Percentiles rank a stretch among this genome's conserved stretches.
These are phyloP conservation scores for Hymenoscyphus linearis DNA, from an alignment of 2,329 filamentous ascomycete genomes.

Conservation along the genomic window DNA sequence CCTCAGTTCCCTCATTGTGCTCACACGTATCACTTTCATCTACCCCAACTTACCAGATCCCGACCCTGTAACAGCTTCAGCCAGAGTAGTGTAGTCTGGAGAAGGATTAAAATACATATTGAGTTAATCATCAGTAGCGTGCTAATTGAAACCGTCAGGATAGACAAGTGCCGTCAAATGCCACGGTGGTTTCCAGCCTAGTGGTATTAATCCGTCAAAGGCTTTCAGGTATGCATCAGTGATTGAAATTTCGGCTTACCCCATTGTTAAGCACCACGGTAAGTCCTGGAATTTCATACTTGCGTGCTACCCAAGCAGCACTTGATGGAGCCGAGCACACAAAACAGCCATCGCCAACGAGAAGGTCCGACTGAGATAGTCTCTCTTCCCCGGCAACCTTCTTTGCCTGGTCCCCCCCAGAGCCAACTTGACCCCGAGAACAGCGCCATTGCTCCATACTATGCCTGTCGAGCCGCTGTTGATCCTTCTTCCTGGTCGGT, in stretches of 20 bases:
- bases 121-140: constrained; percentile 48
- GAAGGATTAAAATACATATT: constrained; percentile 57
- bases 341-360: constrained; percentile 58
- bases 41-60: constrained; percentile 1
- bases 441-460: constrained; percentile 55
- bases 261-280: constrained; percentile 38
- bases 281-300: constrained; percentile 51
- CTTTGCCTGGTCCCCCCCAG: constrained; percentile 40
- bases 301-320: constrained; percentile 60
- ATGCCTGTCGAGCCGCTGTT: constrained; percentile 38
- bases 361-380: not conserved
- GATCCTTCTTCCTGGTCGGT: constrained; percentile 63
- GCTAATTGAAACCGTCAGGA: constrained; percentile 32
- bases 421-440: constrained; percentile 68
- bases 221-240: constrained; percentile 17
- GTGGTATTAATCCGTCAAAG: not conserved
- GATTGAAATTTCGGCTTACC: constrained; percentile 52
- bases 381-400: constrained; percentile 29
- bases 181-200: constrained; percentile 59
- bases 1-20: constrained; percentile 4
- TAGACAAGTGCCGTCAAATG: constrained; percentile 56
- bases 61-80: constrained; percentile 3
- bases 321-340: constrained; percentile 56
- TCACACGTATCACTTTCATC: constrained; percentile 10
- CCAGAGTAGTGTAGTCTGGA: constrained; percentile 58